Base-by-base conservation (phyloP, 2,329 filamentous ascomycete genomes). In the Pyricularia grisea region DNA sequence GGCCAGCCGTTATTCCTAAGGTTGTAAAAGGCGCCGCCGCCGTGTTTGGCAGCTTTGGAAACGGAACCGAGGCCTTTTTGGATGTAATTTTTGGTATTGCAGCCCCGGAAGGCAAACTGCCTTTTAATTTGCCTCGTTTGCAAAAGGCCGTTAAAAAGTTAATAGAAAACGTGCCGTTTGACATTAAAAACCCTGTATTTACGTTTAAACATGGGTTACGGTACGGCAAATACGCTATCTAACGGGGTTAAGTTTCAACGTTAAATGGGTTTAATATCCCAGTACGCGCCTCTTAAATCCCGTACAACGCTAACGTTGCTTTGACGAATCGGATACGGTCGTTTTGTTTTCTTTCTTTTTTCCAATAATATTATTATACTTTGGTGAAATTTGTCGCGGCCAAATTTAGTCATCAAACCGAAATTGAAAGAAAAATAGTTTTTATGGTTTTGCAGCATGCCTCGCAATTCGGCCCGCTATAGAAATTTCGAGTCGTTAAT, bases 1-100 rank as follows among this genome's bases (percentile, higher is more conserved):
- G 81, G 0, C 79, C 81, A 0, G 79, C 78, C 3, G 79, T 78
- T 1, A 75, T 83, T 23, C 80, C 81, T 1, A 30, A 67, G 67
- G 74, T 4, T 17, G 42, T 17, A 50, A 5, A 50, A 50, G 42
- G 42, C 42, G 42, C 42, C 42, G 42, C 42, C 42, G 42, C 42
- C 42, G 42, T 50, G 17, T 50, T 50, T 50, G 42, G 42, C 42
- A 50, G 17, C 17, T 50, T 50, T 50, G 17, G 17, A 50, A 50
- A 5, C 42, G 42, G 42, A 50, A 50, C 42, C 42, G 42, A 50
- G 42, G 42, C 17, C 17, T 50, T 50, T 50, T 50, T 50, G 17
- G 42, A 50, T 50, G 17, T 50, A 50, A 5, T 50, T 50, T 50
- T 50, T 50, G 42, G 42, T 50, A 50, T 50, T 50, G 42, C 17